Evolutionary conservation across 129 eudicot genomes (phyloP).

Genomic region (Gnaphalium uliginosum): DNA sequence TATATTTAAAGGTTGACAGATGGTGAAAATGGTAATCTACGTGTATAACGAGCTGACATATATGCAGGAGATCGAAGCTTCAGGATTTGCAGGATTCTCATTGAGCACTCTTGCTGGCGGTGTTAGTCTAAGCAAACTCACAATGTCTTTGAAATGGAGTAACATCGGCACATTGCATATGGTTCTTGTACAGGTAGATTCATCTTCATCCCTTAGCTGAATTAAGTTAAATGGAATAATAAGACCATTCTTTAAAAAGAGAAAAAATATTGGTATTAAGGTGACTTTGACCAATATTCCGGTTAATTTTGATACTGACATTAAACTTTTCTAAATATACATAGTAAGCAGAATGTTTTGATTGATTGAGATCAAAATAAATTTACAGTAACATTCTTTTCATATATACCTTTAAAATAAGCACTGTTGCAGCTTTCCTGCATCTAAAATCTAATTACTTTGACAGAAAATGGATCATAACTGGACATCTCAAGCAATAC

Average conservation of each 20-base stretch:
- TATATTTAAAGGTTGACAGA: neutral
- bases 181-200: constrained; percentile 68
- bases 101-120: constrained; percentile 54
- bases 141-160: constrained; percentile 79
- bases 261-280: neutral
- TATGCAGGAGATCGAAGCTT: constrained; percentile 67
- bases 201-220: constrained; percentile 7
- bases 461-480: no score
- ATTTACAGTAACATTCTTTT: no score
- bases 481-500: no score
- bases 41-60: constrained; percentile 2
- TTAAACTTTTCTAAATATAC: neutral
- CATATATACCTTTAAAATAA: no score
- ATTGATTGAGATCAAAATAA: neutral
- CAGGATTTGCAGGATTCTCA: constrained; percentile 67
- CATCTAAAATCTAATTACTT: neutral
- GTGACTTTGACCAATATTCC: neutral
- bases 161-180: constrained; percentile 65
- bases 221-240: neutral
- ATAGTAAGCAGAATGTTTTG: neutral
- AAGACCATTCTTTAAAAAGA: neutral
- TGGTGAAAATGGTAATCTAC: neutral
- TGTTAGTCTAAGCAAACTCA: constrained; percentile 52
- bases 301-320: neutral
- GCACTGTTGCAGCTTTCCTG: no score